Evolutionary conservation across 2,329 filamentous ascomycete species (phyloP), one percentile per base, ranked within the genome.

Genomic region (Aspergillaceae sp.): DNA sequence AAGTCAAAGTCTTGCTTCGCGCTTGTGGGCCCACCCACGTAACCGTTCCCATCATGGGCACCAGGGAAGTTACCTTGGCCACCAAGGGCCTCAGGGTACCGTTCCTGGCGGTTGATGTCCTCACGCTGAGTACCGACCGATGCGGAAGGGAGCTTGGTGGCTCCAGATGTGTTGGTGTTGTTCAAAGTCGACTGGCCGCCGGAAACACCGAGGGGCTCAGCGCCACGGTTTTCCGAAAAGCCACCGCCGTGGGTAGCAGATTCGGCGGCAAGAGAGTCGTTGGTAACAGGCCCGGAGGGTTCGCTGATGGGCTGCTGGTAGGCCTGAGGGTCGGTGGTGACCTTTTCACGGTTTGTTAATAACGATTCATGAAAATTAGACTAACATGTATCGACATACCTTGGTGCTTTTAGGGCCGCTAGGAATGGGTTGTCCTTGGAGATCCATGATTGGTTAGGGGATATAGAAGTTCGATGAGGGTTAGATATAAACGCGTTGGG

Each of bases 201-300:
- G 6, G 70, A 67, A 42, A 80, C 75, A 9, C 66, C 62, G 30
- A 70, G 68, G 4, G 72, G 71, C 36, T 73, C 70, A 11, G 74
- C 72, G 50, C 75, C 71, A 27, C 73, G 70, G 66, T 87, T 86
- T 47, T 74, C 63, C 36, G 75, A 69, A 56, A 86, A 87, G 8
- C 64, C 69, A 52, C 84, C 86, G 47, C 75, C 75, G 26, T 70
- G 55, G 41, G 73, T 69, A 48, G 80, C 67, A 0, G 86, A 92
- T 58, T 91, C 83, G 48, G 80, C 83, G 7, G 87, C 87, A 4
- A 94, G 80, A 5, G 86, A 91, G 66, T 84, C 85, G 9, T 76
- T 71, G 40, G 76, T 69, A 1, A 91, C 75, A 28, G 73, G 57
- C 44, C 87, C 87, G 4, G 83, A 71, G 9, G 74, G 70, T 64